Evolutionary conservation across 164 flowering plant genomes (phyloP), one percentile per base, ranked within the genome.

Genomic region (Annona cherimola): DNA sequence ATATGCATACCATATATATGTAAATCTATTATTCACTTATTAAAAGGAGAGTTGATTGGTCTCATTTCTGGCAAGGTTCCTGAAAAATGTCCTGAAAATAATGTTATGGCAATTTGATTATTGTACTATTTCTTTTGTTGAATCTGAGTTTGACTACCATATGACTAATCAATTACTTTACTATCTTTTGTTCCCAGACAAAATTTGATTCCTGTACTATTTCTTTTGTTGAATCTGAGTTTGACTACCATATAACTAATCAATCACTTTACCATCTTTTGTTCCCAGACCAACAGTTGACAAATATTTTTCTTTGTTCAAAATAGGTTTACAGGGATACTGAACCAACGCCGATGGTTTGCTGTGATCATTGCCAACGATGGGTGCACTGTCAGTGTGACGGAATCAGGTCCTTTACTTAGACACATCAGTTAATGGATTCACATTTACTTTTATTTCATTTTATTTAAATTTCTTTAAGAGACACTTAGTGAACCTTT

Each of bases 331-430:
- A 93, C 73, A 88, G 99, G 83, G 99, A 96, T 81, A 90, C 99
- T 57, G 99, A 96, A 78, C 82, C 98, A 69, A 96, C 96, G 55
- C 99, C 99, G 40, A 96, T 96, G 99, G 98, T 96, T 63, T 96
- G 99, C 85, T 96, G 99, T 83, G 99, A 96, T 85, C 80, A 76
- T 78, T 96, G 99, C 82, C 86, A 90, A 82, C 94, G 93, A 20
- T 96, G 99, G 99, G 98, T 96, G 80, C 99, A 96, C 77, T 89
- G 91, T 69, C 86, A 85, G 6, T 96, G 99, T 81, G 99, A 96
- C 83, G 92, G 90, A 57, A 96, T 96, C 86, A 93, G 99, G 99
- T 96, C 35, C 70, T 63, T 60, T 50, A 39, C 39, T 63, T n/a
- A 63, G 14, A 26, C n/a, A 63, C 35, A 66, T 4, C 4, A 9